Evolutionary conservation across 768 basidiomycete genomes (phyloP), one percentile per base, ranked within the genome.

Genomic region (Trametes meyenii): DNA sequence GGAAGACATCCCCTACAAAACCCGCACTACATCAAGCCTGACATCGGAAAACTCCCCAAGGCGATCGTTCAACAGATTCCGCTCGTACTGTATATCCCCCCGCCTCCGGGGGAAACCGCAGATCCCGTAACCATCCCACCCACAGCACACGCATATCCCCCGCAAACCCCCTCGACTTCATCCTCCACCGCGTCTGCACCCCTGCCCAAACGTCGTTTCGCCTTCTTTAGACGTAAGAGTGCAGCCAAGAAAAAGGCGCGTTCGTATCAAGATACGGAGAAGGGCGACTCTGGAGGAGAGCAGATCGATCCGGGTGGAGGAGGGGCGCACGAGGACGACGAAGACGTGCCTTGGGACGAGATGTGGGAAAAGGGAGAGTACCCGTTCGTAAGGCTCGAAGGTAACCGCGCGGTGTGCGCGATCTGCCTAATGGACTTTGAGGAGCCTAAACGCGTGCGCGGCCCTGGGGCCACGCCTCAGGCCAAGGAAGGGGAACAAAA

Each of bases 351-450:
- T 14, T 93, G 90, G 89, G 88, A 92, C 66, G 87, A 87, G 55
- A 79, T 85, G 52, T 94, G 90, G 88, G 91, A 91, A 67, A 79
- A 81, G 44, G 81, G 83, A 40, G 86, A 87, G 52, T 89, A 89
- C 72, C 92, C 92, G 1, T 93, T 94, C 72, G 89, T 94, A 38
- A 77, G 88, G 44, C 79, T 94, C 39, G 90, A 92, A 66, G 88
- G 85, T 23, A 92, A 94, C 69, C 86, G 92, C 54, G 92, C 92
- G 4, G 84, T 87, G 16, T 94, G 92, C 72, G 89, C 90, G 24
- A 90, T 93, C 55, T 94, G 92, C 71, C 75, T 94, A 65, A 81
- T 89, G 82, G 92, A 94, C 72, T 94, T 92, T 64, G 89, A 89
- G 65, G 89, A 88, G 72, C 92, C 92, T 16, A 80, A 67, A 67